Percentiles rank a stretch among this genome's conserved stretches.
These are phyloP conservation scores for Globisporangium splendens DNA, from an alignment of 352 stramenopile species.

Conservation along the genomic window DNA sequence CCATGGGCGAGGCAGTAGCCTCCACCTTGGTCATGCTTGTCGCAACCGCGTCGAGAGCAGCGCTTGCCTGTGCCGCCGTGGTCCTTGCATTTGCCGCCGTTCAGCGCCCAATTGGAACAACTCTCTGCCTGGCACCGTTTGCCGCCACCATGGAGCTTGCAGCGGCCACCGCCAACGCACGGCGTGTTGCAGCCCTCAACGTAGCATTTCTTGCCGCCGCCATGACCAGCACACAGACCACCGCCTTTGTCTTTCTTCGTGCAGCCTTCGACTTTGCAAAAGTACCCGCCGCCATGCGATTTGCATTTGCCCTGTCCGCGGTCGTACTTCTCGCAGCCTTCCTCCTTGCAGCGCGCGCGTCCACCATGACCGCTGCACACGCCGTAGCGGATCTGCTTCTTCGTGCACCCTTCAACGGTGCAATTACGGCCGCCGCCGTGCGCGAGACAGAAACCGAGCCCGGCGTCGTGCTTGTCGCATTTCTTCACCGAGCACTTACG, in stretches of 20 bases:
- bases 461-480: conserved; percentile 73
- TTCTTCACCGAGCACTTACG: conserved; percentile 68
- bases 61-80: conserved; percentile 69
- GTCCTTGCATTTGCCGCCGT: conserved; percentile 68
- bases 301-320: conserved; percentile 79
- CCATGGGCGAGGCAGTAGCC: conserved; percentile 73
- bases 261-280: conserved; percentile 72
- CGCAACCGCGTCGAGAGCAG: conserved; percentile 57
- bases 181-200: conserved; percentile 58
- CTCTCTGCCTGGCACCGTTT: conserved; percentile 42
- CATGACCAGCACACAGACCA: conserved; percentile 71
- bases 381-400: conserved; percentile 78
- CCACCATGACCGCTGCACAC: conserved; percentile 72
- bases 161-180: conserved; percentile 69
- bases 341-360: conserved; percentile 67
- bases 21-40: conserved; percentile 79
- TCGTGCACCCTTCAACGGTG: conserved; percentile 50
- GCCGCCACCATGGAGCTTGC: conserved; percentile 65
- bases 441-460: conserved; percentile 57
- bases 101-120: conserved; percentile 65
- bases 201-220: conserved; percentile 82
- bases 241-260: conserved; percentile 83
- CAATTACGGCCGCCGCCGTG: conserved; percentile 72
- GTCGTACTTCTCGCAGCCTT: conserved; percentile 75
- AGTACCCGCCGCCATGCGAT: conserved; percentile 75